Evolutionary conservation across 129 eudicot species (phyloP).

Genomic region (Kitagawia praeruptora): DNA sequence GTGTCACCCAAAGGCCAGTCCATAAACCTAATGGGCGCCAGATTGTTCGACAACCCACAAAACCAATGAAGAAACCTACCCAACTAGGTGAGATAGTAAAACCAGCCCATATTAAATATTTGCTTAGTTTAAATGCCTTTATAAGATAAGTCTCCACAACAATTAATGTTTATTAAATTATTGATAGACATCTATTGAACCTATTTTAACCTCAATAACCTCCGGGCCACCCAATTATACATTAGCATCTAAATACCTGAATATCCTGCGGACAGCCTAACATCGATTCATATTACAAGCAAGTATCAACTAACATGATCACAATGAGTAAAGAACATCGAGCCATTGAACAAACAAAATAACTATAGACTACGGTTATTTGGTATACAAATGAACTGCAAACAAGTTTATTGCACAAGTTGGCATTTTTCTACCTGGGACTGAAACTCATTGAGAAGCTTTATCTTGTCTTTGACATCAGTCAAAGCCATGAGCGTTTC

Average conservation of each 20-base stretch:
- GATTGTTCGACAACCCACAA: too few species aligned
- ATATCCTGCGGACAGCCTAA: background rate
- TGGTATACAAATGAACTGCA: background rate
- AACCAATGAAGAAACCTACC: too few species aligned
- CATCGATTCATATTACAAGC: background rate
- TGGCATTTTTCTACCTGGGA: conserved; percentile 38
- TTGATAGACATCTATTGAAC: too few species aligned
- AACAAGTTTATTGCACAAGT: background rate
- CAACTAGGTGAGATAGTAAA: too few species aligned
- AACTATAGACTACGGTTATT: background rate
- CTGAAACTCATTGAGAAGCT: conserved; percentile 74
- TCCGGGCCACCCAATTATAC: background rate
- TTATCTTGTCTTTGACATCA: conserved; percentile 79
- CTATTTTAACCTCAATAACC: too few species aligned
- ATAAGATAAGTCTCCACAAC: too few species aligned
- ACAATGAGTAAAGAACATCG: background rate
- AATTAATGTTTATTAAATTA: too few species aligned
- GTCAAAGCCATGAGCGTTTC: conserved; percentile 76
- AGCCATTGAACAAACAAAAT: background rate
- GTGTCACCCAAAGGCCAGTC: too few species aligned
- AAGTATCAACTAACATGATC: background rate
- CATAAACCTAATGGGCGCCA: too few species aligned
- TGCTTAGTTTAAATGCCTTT: too few species aligned
- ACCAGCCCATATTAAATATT: too few species aligned
- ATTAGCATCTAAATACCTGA: background rate